A percentile compares a stretch with the other conserved stretches of the same genome.
phyloP scores from a whole-genome alignment of 2,329 filamentous ascomycete genomes.

The Ophiostoma populinum region DNA sequence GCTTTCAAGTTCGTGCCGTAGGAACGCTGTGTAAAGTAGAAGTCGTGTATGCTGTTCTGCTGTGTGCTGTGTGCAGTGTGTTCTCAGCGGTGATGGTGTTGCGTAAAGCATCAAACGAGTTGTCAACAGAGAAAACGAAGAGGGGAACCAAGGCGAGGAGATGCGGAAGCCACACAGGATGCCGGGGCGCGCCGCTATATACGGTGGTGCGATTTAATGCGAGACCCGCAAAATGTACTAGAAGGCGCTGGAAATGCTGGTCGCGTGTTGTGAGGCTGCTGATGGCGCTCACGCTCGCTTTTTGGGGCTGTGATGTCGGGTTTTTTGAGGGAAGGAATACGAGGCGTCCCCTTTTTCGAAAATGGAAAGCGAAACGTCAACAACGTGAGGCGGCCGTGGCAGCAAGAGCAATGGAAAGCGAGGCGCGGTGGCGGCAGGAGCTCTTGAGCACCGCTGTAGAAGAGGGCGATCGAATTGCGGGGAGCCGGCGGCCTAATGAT shows the following conservation, averaged over 20 bases:
- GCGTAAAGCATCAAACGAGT: too few relatives aligned
- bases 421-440: neutral
- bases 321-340: too few relatives aligned
- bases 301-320: conserved; percentile 1
- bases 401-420: conserved; percentile 1
- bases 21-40: too few relatives aligned
- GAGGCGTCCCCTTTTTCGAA: too few relatives aligned
- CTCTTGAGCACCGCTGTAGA: too few relatives aligned
- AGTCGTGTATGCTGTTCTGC: neutral
- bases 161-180: conserved; percentile 7
- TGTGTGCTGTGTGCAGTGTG: too few relatives aligned
- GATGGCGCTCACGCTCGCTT: neutral
- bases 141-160: neutral
- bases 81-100: too few relatives aligned
- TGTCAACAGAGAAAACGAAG: neutral
- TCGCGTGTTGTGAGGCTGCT: neutral
- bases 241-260: conserved; percentile 8
- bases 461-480: neutral
- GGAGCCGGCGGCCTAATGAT: neutral
- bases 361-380: too few relatives aligned
- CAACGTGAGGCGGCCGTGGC: neutral
- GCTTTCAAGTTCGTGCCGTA: too few relatives aligned
- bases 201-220: conserved; percentile 7
- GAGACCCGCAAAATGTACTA: conserved; percentile 3
- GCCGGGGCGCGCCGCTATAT: conserved; percentile 3